phyloP scores from a whole-genome alignment of 352 stramenopile species.

The Salisapilia sapeloensis region DNA sequence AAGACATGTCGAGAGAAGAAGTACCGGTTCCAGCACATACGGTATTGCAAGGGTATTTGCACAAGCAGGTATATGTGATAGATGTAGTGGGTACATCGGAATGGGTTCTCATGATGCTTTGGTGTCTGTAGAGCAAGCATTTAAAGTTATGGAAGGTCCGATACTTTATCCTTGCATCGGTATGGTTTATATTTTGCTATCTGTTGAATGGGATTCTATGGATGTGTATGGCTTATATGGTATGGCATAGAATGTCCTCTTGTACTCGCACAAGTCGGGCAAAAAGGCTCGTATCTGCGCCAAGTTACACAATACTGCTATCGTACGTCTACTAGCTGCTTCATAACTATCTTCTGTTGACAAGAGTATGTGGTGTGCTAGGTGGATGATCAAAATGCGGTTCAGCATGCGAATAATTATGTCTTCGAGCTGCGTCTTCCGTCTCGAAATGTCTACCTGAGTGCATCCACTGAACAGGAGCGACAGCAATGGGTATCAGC shows the following conservation, averaged over 20 bases:
- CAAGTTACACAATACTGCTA: conserved; percentile 27
- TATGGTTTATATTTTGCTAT: conserved; percentile 8
- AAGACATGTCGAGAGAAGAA: conserved; percentile 1
- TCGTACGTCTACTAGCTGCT: conserved; percentile 18
- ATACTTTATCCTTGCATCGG: conserved; percentile 69
- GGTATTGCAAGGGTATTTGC: conserved; percentile 66
- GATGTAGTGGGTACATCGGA: not conserved
- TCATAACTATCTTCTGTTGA: not conserved
- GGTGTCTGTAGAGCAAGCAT: conserved; percentile 46
- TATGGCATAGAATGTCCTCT: conserved; percentile 28
- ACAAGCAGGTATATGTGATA: conserved; percentile 45
- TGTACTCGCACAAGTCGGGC: conserved; percentile 74
- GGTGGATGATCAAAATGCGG: conserved; percentile 69
- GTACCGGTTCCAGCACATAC: conserved; percentile 22
- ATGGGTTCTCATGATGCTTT: conserved; percentile 1
- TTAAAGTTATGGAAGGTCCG: conserved; percentile 77
- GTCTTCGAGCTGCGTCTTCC: conserved; percentile 54
- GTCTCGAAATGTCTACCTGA: conserved; percentile 37
- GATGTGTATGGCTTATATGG: not conserved
- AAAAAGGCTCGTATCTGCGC: conserved; percentile 39
- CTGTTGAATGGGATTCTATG: not conserved
- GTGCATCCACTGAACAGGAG: conserved; percentile 60
- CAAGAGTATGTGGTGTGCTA: conserved; percentile 4
- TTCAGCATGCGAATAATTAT: conserved; percentile 54
- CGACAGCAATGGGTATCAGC: conserved; percentile 35